Evolutionary conservation across 305 asterid species (phyloP).

Genomic region (Solanum hybrid): DNA sequence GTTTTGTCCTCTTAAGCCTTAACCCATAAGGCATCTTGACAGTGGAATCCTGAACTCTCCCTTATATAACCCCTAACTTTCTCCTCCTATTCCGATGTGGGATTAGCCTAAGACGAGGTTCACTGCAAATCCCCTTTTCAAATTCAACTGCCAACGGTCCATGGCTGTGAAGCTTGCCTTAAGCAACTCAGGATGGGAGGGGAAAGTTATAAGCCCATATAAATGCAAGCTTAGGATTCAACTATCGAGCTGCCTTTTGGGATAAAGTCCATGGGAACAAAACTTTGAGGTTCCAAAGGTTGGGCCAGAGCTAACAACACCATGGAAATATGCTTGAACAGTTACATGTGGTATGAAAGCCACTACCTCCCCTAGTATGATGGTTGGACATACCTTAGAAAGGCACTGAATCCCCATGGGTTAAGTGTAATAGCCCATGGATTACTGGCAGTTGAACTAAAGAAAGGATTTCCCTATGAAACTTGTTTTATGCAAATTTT

Average conservation of each 20-base stretch:
- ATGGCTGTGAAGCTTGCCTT: neutral
- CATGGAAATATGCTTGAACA: neutral
- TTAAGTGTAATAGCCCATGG: too few relatives aligned
- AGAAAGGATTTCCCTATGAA: too few relatives aligned
- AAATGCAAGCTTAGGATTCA: neutral
- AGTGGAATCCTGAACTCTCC: neutral
- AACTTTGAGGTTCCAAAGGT: neutral
- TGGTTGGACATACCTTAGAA: neutral
- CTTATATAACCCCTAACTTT: neutral
- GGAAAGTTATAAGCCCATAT: neutral
- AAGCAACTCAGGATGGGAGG: neutral
- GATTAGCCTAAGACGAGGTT: neutral
- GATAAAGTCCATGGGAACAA: neutral
- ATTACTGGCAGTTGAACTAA: too few relatives aligned
- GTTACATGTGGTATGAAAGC: neutral
- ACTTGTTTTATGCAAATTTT: too few relatives aligned
- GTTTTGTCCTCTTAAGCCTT: neutral
- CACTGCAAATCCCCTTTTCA: neutral
- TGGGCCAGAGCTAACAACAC: neutral
- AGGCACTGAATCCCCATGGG: neutral
- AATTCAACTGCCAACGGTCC: neutral
- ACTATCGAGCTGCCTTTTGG: neutral
- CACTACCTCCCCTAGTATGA: neutral
- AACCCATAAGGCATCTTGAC: neutral
- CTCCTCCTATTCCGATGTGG: neutral